Percentiles rank a stretch among this genome's conserved stretches.
These are phyloP conservation scores for Meyerozyma carpophila DNA, from an alignment of 1,139 yeast species.

Conservation along the genomic window DNA sequence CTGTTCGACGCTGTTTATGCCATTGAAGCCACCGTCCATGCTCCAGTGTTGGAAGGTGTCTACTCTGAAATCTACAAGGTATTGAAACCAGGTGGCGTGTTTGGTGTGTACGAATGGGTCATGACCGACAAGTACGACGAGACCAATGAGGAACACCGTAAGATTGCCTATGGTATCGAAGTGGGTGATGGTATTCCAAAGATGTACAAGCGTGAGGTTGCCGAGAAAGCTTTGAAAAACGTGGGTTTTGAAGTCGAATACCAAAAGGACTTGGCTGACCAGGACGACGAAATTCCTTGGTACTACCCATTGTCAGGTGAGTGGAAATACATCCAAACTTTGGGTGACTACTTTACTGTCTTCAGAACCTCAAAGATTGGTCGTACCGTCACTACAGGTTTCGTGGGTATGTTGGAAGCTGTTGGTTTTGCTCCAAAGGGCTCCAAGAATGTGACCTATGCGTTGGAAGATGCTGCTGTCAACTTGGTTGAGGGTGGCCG, in stretches of 20 bases:
- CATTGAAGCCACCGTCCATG: constrained; percentile 97
- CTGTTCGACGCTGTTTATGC: constrained; percentile 96
- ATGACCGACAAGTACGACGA: constrained; percentile 94
- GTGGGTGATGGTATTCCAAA: constrained; percentile 98
- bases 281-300: constrained; percentile 90
- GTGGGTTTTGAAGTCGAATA: constrained; percentile 84
- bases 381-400: constrained; percentile 75
- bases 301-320: constrained; percentile 96
- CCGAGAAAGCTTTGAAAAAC: constrained; percentile 74
- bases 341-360: constrained; percentile 75
- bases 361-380: constrained; percentile 88
- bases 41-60: constrained; percentile 95
- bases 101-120: constrained; percentile 99
- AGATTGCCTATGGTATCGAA: constrained; percentile 94
- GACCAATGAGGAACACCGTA: constrained; percentile 81
- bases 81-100: constrained; percentile 94
- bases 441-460: constrained; percentile 82
- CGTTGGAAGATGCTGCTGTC: constrained; percentile 95
- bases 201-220: constrained; percentile 84
- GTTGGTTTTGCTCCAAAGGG: constrained; percentile 92
- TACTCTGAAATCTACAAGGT: constrained; percentile 93
- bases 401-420: constrained; percentile 76
- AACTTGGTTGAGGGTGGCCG: constrained; percentile 92
- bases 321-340: constrained; percentile 75
- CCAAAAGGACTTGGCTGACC: constrained; percentile 78